Evolutionary conservation across 2,329 filamentous ascomycete species (phyloP).

Genomic region (Albifimbria verrucaria): DNA sequence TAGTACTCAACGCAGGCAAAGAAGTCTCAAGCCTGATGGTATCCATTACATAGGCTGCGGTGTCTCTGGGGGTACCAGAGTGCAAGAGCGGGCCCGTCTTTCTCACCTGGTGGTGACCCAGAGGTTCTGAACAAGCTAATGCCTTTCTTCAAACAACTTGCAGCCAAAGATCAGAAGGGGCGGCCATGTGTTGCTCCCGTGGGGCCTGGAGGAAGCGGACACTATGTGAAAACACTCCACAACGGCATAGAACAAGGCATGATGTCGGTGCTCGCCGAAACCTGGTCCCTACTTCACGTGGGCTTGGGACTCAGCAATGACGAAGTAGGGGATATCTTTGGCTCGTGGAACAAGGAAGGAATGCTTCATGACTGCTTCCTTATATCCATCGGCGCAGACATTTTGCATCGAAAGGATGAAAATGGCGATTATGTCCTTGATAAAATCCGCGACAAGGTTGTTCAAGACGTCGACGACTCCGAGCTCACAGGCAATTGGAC

Average conservation of each 20-base stretch:
- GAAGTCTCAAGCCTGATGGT: constrained; percentile 50
- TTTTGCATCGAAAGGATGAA: constrained; percentile 47
- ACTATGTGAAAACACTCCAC: constrained; percentile 75
- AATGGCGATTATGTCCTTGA: constrained; percentile 51
- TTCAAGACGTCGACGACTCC: constrained; percentile 63
- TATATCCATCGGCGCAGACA: constrained; percentile 59
- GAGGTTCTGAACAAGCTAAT: constrained; percentile 55
- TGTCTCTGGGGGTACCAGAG: constrained; percentile 69
- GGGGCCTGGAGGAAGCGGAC: constrained; percentile 61
- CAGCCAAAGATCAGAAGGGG: constrained; percentile 57
- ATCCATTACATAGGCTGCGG: constrained; percentile 67
- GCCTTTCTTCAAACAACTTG: constrained; percentile 57
- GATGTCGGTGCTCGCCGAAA: constrained; percentile 61
- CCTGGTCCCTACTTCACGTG: constrained; percentile 60
- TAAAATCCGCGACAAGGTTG: constrained; percentile 65
- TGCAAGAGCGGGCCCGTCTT: constrained; percentile 62
- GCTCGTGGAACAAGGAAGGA: constrained; percentile 56
- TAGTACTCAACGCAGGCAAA: constrained; percentile 61
- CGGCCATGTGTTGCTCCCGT: constrained; percentile 58
- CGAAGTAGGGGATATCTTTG: constrained; percentile 57
- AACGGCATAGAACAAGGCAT: constrained; percentile 74
- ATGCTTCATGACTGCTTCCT: constrained; percentile 59
- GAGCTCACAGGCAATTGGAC: constrained; percentile 68
- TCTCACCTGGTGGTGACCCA: constrained; percentile 61
- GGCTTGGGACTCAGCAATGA: constrained; percentile 57